Conservation (phyloP, 2,329 filamentous ascomycete genomes). For the Cercospora brassicicola region DNA sequence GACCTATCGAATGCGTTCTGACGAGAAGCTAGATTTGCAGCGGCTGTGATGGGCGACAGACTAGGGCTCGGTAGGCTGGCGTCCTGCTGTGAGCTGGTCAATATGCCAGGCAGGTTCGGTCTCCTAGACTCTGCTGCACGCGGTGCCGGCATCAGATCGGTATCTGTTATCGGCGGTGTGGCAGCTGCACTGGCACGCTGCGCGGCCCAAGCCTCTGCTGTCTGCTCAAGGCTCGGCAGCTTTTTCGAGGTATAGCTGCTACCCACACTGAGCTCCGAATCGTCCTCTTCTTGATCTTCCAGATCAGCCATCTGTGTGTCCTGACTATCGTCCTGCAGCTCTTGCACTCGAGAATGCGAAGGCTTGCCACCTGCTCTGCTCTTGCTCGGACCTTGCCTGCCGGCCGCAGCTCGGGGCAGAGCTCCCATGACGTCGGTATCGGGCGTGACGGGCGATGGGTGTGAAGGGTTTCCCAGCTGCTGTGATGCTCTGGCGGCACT, state of each 20-base stretch:
- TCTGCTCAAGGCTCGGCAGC: conserved; percentile 26
- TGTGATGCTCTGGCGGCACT: conserved; percentile 26
- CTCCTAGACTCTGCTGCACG: conserved; percentile 24
- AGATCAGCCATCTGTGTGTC: conserved; percentile 33
- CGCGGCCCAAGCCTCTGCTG: conserved; percentile 19
- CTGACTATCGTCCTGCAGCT: conserved; percentile 32
- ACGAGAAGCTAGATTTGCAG: conserved; percentile 57
- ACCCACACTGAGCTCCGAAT: conserved; percentile 30
- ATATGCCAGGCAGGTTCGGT: conserved; percentile 54
- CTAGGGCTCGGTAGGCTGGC: conserved; percentile 93
- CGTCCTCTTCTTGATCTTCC: conserved; percentile 33
- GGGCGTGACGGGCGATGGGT: conserved; percentile 37
- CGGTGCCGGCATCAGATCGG: conserved; percentile 61
- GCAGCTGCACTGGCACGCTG: conserved; percentile 48
- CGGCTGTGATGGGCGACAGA: conserved; percentile 83
- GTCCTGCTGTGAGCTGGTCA: conserved; percentile 75
- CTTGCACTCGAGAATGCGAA: conserved; percentile 32
- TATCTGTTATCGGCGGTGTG: conserved; percentile 73
- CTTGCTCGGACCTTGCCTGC: conserved; percentile 23
- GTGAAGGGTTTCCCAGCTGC: conserved; percentile 28
- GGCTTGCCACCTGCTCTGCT: conserved; percentile 23
- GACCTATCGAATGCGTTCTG: conserved; percentile 39
- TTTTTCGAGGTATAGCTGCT: conserved; percentile 26
- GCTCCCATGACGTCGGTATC: conserved; percentile 35
- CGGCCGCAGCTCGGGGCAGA: conserved; percentile 23